Evolutionary conservation across 2,329 filamentous ascomycete genomes (phyloP), one percentile per base, ranked within the genome.

Genomic region (Stagonosporopsis chrysanthemi): DNA sequence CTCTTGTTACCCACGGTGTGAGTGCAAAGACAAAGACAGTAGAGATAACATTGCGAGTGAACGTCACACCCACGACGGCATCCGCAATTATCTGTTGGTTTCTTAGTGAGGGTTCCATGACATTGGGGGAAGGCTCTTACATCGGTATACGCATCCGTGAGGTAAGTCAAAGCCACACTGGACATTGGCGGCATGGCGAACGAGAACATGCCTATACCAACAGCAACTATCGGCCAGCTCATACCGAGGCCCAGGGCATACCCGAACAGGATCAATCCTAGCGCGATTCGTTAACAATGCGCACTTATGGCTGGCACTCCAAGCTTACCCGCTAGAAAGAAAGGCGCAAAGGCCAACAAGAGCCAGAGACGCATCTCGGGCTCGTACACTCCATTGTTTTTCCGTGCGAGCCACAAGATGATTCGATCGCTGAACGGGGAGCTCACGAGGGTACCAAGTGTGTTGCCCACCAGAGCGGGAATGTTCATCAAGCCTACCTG

Each of bases 371-470:
- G 77, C 63, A 82, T 83, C 64, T 84, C 81, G 3, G 81, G 81
- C 63, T 83, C 81, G 65, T 82, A 83, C 44, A 82, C 72, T 11
- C 81, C 81, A 22, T 71, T 71, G 64, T 83, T 83, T 56, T 72
- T 76, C 57, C 75, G 77, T 6, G 80, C 77, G 45, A 81, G 73
- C 63, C 70, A 79, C 33, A 65, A 63, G 38, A 75, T 74, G 6
- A 75, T 33, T 6, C 70, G 71, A 59, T 78, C 77, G 8, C 68
- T 65, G 8, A 72, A 58, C 0, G 65, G 59, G 1, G 69, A 74
- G 4, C 71, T 60, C 12, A 77, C 51, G 12, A 75, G 46, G 15
- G 69, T 66, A 17, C 71, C 75, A 11, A 79, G 35, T 2, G 75
- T 62, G 23, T 71, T 73, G 23, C 77, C 77, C 6, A 75, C 65